Base-by-base conservation (phyloP, 2,329 filamentous ascomycete genomes). In the Didymella glomerata region DNA sequence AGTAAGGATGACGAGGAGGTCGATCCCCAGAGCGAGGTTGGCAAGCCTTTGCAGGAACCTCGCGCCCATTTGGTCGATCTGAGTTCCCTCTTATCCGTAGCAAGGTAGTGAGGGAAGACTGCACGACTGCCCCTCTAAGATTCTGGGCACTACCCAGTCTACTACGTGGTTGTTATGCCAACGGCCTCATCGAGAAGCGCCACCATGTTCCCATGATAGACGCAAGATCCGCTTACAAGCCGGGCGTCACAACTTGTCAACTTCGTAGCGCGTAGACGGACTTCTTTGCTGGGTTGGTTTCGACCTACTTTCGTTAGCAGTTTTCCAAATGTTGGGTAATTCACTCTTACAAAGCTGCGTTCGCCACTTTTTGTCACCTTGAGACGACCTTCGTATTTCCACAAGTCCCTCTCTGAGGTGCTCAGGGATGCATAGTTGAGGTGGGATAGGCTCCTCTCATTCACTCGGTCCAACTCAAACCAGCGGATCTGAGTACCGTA, bases 381-480 rank as follows among this genome's bases (percentile, higher is more conserved):
- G 22, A 68, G 14, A 4, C 53, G 46, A 3, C 64, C 66, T 41
- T 64, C 60, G 38, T 66, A 67, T 14, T 28, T 62, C 64, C 58
- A 60, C 3, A 4, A 4, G 11, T 63, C 48, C 10, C n/a, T 38
- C 9, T 63, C 55, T 1, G 2, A 44, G 16, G 28, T 20, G 18
- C 32, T 36, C 2, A 54, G 36, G 13, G 41, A n/a, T 10, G 22
- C 18, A 16, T n/a, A 38, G 22, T 41, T 16, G 6, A 20, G 16
- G 22, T 42, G 2, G 6, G 40, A 18, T 9, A 55, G 2, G 0
- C 6, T 18, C 22, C 16, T 54, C 30, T 75, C 70, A 28, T 69
- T 61, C 42, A 73, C 72, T 9, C 16, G 40, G 20, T 68, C 42
- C 22, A 75, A 48, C 1, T 38, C 30, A 38, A 74, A 75, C 1